phyloP scores from a whole-genome alignment of 2,329 filamentous ascomycete species.

The Teratosphaeria nubilosa region DNA sequence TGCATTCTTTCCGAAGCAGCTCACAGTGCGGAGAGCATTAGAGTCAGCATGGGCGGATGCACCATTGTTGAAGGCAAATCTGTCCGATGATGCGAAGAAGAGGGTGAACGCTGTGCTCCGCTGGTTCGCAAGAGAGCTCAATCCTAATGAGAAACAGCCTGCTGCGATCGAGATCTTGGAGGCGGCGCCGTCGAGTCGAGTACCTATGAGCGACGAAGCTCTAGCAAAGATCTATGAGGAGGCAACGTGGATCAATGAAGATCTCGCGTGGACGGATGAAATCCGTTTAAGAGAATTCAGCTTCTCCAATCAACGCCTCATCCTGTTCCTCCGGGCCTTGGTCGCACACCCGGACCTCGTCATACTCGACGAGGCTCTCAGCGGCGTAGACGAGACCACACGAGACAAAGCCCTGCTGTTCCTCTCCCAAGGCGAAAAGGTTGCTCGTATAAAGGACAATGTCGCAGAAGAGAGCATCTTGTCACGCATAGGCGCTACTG shows the following conservation, averaged over 20 bases:
- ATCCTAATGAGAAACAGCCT: slow-evolving; percentile 34
- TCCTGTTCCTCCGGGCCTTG: slow-evolving; percentile 59
- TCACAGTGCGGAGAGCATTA: slow-evolving; percentile 63
- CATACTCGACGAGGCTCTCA: slow-evolving; percentile 43
- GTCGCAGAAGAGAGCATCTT: slow-evolving; percentile 19
- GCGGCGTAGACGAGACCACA: slow-evolving; percentile 45
- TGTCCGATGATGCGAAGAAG: slow-evolving; percentile 47
- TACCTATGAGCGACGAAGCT: slow-evolving; percentile 3
- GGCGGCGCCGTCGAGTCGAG: not conserved
- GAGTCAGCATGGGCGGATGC: slow-evolving; percentile 89
- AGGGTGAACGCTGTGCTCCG: slow-evolving; percentile 59
- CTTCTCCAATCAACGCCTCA: slow-evolving; percentile 74
- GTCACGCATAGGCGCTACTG: slow-evolving; percentile 36
- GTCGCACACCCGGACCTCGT: slow-evolving; percentile 38
- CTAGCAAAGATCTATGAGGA: slow-evolving; percentile 8
- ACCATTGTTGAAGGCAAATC: slow-evolving; percentile 58
- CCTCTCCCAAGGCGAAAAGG: slow-evolving; percentile 43
- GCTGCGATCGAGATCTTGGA: slow-evolving; percentile 6
- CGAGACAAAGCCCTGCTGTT: slow-evolving; percentile 83
- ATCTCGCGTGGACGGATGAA: slow-evolving; percentile 54
- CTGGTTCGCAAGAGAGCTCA: slow-evolving; percentile 74
- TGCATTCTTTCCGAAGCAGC: slow-evolving; percentile 72
- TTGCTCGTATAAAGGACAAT: slow-evolving; percentile 4
- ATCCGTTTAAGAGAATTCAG: slow-evolving; percentile 62
- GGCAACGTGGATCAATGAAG: slow-evolving; percentile 11